Evolutionary conservation across 345 rosid species (phyloP).

Genomic region (Salix arbutifolia): DNA sequence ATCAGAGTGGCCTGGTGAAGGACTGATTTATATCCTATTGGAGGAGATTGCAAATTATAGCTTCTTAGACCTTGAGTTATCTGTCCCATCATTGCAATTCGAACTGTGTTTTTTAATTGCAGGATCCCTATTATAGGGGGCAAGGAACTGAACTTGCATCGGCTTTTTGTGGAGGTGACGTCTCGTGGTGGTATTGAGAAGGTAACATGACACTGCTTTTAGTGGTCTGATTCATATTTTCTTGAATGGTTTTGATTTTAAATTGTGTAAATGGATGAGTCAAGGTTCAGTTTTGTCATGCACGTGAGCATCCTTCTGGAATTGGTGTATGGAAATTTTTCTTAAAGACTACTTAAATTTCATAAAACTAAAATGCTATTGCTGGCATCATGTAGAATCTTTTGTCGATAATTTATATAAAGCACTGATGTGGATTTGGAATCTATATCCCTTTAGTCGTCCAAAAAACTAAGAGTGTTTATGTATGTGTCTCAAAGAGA

Average conservation of each 20-base stretch:
- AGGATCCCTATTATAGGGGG: constrained; percentile 98
- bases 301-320: not conserved
- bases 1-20: not conserved
- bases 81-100: not conserved
- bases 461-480: not conserved
- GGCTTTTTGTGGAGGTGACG: constrained; percentile 88
- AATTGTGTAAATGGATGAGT: not conserved
- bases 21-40: not conserved
- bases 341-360: too few species aligned
- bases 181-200: constrained; percentile 91
- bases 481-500: too few species aligned
- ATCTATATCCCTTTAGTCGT: not conserved
- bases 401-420: not conserved
- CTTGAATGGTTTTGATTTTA: not conserved
- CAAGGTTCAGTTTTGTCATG: not conserved
- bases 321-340: not conserved
- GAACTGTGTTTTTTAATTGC: constrained; percentile 6
- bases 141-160: constrained; percentile 80
- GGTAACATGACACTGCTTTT: constrained; percentile 36
- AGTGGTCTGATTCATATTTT: not conserved
- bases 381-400: not conserved
- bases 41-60: not conserved
- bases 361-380: not conserved
- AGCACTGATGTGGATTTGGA: not conserved
- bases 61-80: not conserved